phyloP scores from a whole-genome alignment of 805 yeast genomes.

The Kluyveromyces starmeri region DNA sequence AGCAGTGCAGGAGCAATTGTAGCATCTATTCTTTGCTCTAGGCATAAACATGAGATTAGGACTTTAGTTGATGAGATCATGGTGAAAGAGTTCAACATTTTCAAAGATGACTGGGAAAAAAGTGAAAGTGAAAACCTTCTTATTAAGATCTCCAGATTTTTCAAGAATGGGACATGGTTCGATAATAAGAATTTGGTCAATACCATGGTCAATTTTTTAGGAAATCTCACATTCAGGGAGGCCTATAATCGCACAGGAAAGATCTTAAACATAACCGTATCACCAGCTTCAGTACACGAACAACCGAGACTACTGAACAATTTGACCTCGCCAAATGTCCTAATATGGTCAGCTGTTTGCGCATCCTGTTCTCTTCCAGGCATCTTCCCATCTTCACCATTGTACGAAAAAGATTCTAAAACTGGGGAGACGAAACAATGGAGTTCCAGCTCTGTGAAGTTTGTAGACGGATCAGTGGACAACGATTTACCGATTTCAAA shows the following conservation, averaged over 20 bases:
- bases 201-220: constrained; percentile 72
- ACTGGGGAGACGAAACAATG: constrained; percentile 73
- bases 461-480: constrained; percentile 94
- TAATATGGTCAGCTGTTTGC: constrained; percentile 84
- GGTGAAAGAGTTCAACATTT: constrained; percentile 39
- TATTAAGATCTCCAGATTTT: constrained; percentile 45
- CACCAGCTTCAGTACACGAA: constrained; percentile 84
- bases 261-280: constrained; percentile 87
- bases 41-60: constrained; percentile 60
- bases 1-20: constrained; percentile 95
- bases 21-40: constrained; percentile 80
- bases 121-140: constrained; percentile 45
- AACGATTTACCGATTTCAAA: constrained; percentile 88
- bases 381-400: constrained; percentile 75
- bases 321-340: constrained; percentile 71
- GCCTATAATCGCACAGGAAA: constrained; percentile 92
- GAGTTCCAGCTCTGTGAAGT: constrained; percentile 61
- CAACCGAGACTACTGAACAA: constrained; percentile 79
- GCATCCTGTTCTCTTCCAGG: constrained; percentile 95
- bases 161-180: constrained; percentile 85
- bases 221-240: constrained; percentile 87
- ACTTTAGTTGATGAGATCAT: constrained; percentile 42
- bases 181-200: constrained; percentile 62
- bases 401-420: constrained; percentile 70
- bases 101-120: constrained; percentile 45